These are phyloP conservation scores for Ogataea paradorogensis DNA, from an alignment of 805 yeast genomes.

Conservation along the genomic window DNA sequence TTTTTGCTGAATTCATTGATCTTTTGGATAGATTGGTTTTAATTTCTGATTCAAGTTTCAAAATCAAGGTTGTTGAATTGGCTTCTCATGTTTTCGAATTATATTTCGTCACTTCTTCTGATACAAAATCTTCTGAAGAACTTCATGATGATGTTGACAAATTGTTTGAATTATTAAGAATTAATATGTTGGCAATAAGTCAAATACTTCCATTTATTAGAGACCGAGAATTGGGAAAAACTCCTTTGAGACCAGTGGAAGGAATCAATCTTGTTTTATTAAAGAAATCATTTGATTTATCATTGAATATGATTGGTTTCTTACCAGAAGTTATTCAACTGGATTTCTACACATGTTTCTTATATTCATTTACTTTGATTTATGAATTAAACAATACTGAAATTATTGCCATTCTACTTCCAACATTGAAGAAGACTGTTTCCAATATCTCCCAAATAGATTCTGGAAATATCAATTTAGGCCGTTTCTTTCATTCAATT, in stretches of 20 bases:
- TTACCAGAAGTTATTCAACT: slow-evolving; percentile 67
- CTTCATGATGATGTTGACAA: slow-evolving; percentile 65
- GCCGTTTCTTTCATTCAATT: slow-evolving; percentile 38
- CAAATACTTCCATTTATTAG: slow-evolving; percentile 58
- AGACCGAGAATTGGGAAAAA: slow-evolving; percentile 37
- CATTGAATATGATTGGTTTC: slow-evolving; percentile 59
- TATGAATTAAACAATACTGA: slow-evolving; percentile 42
- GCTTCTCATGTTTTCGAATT: slow-evolving; percentile 37
- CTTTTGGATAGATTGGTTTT: slow-evolving; percentile 8
- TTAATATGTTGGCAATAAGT: slow-evolving; percentile 62
- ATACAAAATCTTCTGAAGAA: slow-evolving; percentile 34
- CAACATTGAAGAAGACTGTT: slow-evolving; percentile 47
- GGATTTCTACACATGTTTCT: slow-evolving; percentile 70
- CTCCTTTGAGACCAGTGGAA: slow-evolving; percentile 22
- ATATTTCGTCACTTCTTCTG: slow-evolving; percentile 41
- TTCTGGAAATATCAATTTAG: slow-evolving; percentile 24
- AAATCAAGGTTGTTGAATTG: slow-evolving; percentile 49
- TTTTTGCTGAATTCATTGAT: slow-evolving; percentile 65
- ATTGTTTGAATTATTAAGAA: slow-evolving; percentile 74
- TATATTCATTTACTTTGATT: slow-evolving; percentile 59
- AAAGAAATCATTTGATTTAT: slow-evolving; percentile 46
- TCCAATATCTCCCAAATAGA: slow-evolving; percentile 27
- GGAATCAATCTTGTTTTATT: slow-evolving; percentile 39
- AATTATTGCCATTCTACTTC: slow-evolving; percentile 50
- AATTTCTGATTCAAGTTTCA: slow-evolving; percentile 50